Conservation (phyloP, 345 rosid species). For the Camelina sativa region DNA sequence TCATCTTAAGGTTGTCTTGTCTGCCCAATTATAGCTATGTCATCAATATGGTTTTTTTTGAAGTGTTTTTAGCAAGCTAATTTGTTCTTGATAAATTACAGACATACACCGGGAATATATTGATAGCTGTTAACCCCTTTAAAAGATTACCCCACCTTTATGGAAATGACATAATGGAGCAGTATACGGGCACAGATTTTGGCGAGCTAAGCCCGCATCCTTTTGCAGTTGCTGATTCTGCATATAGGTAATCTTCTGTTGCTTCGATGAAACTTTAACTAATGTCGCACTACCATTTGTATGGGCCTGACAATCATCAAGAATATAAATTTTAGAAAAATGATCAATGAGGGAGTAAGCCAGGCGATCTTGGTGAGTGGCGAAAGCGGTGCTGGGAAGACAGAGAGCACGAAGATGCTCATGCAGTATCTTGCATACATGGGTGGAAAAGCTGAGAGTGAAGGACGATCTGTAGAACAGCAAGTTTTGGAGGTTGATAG, state of each 20-base stretch:
- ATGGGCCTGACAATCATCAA: constrained; percentile 38
- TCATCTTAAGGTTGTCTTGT: neutral
- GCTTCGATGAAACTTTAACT: neutral
- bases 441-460: constrained; percentile 88
- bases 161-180: constrained; percentile 75
- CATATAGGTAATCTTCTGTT: constrained; percentile 70
- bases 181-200: constrained; percentile 79
- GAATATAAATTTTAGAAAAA: constrained; percentile 59
- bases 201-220: constrained; percentile 96
- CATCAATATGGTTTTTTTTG: constrained; percentile 2
- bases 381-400: constrained; percentile 99
- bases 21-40: neutral
- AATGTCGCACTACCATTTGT: neutral
- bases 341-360: constrained; percentile 89
- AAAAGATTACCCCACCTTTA: constrained; percentile 83
- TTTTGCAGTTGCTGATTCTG: constrained; percentile 95
- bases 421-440: constrained; percentile 94
- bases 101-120: constrained; percentile 97
- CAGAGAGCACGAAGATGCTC: constrained; percentile 98
- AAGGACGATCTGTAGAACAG: constrained; percentile 90
- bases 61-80: constrained; percentile 10
- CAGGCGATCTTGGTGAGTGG: constrained; percentile 98
- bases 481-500: constrained; percentile 88
- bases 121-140: constrained; percentile 97
- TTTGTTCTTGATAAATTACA: constrained; percentile 38